These are phyloP conservation scores for Phialophora macrospora DNA, from an alignment of 2,329 filamentous ascomycete genomes.

Conservation along the genomic window DNA sequence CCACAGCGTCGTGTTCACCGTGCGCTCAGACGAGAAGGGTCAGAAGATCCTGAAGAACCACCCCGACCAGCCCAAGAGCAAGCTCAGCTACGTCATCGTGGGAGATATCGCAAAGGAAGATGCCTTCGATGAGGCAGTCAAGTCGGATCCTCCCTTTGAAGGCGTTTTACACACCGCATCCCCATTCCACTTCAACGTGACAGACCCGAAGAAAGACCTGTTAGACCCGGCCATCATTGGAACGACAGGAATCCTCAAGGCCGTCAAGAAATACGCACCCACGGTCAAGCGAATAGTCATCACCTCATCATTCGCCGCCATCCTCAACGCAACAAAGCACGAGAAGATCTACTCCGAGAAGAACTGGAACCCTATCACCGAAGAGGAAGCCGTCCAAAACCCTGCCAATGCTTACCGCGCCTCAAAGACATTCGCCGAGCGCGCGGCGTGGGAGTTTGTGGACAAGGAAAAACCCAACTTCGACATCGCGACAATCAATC, in stretches of 20 bases:
- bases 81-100: slow-evolving; percentile 70
- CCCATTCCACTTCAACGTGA: slow-evolving; percentile 75
- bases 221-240: slow-evolving; percentile 67
- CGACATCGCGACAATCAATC: slow-evolving; percentile 65
- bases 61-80: slow-evolving; percentile 57
- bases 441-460: slow-evolving; percentile 69
- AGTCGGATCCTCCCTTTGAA: slow-evolving; percentile 69
- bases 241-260: slow-evolving; percentile 66
- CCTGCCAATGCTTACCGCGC: slow-evolving; percentile 50
- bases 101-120: slow-evolving; percentile 71
- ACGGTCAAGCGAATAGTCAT: slow-evolving; percentile 74
- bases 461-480: slow-evolving; percentile 63
- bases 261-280: slow-evolving; percentile 64
- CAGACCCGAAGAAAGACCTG: slow-evolving; percentile 66
- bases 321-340: slow-evolving; percentile 56
- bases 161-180: slow-evolving; percentile 75
- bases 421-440: slow-evolving; percentile 69
- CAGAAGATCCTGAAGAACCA: slow-evolving; percentile 63
- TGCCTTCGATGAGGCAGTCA: slow-evolving; percentile 70
- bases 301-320: slow-evolving; percentile 71
- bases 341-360: slow-evolving; percentile 47
- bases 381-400: slow-evolving; percentile 47
- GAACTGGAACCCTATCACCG: slow-evolving; percentile 52
- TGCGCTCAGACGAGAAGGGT: slow-evolving; percentile 65
- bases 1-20: slow-evolving; percentile 67